Conservation (phyloP, 164 flowering plant genomes). For the Nymphaea thermarum region DNA sequence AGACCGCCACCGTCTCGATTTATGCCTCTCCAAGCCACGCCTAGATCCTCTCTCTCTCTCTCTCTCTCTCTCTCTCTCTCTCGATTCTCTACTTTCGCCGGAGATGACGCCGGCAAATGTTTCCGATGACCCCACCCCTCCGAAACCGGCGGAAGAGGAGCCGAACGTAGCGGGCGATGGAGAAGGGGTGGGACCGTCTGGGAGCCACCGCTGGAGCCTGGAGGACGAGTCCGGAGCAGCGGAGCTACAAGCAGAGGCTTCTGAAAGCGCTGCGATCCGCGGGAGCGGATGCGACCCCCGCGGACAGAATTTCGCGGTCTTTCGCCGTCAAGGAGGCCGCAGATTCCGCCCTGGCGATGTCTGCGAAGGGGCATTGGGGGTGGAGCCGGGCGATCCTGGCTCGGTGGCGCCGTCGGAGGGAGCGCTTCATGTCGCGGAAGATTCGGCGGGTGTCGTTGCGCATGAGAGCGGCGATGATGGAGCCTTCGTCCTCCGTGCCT, state of each 20-base stretch:
- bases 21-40: background rate
- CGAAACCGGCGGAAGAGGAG: background rate
- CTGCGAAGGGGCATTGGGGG: constrained; percentile 56
- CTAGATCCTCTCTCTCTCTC: background rate
- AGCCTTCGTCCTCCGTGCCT: background rate
- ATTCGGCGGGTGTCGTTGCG: background rate
- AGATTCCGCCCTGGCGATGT: constrained; percentile 43
- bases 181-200: background rate
- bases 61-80: no score
- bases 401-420: constrained; percentile 12
- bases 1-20: background rate
- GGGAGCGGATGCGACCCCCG: constrained; percentile 9
- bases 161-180: background rate
- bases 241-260: constrained; percentile 53
- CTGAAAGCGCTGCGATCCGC: constrained; percentile 42
- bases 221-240: constrained; percentile 13
- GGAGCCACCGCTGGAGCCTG: background rate
- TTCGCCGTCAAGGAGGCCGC: constrained; percentile 56
- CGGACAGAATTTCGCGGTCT: constrained; percentile 12
- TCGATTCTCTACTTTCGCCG: background rate
- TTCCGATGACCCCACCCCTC: background rate
- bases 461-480: background rate
- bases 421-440: background rate
- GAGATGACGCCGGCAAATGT: background rate
- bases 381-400: constrained; percentile 74